Percentiles rank a stretch among this genome's conserved stretches.
These are phyloP conservation scores for Linnemannia hyalina DNA, from an alignment of 192 early-diverging fungal genomes.

Conservation along the genomic window DNA sequence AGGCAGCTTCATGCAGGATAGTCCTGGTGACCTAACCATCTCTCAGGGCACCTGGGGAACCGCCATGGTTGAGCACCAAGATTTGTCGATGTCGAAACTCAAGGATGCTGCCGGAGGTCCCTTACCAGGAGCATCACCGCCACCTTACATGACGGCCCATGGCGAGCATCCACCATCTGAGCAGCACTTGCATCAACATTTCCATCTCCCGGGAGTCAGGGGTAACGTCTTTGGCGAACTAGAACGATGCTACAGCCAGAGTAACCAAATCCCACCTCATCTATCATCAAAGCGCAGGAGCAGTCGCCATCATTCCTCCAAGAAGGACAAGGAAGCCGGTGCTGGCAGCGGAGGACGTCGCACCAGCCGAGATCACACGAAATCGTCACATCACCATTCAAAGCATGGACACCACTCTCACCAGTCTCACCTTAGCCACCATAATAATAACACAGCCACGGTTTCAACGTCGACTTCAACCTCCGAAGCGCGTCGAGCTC, in stretches of 20 bases:
- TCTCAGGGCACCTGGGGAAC: constrained; percentile 10
- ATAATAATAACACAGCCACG: constrained; percentile 1
- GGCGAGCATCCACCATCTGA: constrained; percentile 13
- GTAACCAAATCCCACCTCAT: constrained; percentile 7
- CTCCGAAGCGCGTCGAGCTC: constrained; percentile 30
- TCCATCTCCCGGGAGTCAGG: constrained; percentile 49
- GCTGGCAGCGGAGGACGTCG: constrained; percentile 3
- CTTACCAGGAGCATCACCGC: constrained; percentile 19
- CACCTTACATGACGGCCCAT: constrained; percentile 41
- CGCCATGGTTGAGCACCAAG: not conserved
- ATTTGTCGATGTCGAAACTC: not conserved
- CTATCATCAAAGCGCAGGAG: not conserved
- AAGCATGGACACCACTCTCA: constrained; percentile 17
- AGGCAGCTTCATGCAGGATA: constrained; percentile 7
- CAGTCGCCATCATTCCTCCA: constrained; percentile 21
- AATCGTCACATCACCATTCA: constrained; percentile 6
- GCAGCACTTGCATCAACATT: constrained; percentile 46
- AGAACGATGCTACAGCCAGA: constrained; percentile 35
- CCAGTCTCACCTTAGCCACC: not conserved
- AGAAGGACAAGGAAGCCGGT: constrained; percentile 15
- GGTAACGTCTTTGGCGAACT: constrained; percentile 55
- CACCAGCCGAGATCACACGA: not conserved
- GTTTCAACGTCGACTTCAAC: constrained; percentile 54
- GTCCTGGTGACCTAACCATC: not conserved
- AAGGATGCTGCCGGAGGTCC: not conserved